Percentiles rank a stretch among this genome's conserved stretches.
Conservation (phyloP, 2,329 filamentous ascomycete genomes). For the Rosellinia necatrix region DNA sequence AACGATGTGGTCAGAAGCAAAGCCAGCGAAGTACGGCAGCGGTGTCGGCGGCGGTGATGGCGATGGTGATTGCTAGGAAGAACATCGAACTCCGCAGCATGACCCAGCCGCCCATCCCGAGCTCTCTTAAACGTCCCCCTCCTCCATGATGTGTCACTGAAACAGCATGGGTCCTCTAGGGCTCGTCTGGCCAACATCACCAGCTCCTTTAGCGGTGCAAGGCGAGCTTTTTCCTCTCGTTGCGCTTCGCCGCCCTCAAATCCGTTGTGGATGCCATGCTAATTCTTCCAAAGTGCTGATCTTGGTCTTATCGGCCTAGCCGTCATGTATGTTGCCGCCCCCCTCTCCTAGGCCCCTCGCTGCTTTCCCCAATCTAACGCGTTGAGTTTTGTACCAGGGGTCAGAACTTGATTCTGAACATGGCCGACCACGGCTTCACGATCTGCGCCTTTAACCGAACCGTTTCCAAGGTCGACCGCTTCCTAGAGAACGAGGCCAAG, state of each 20-base stretch:
- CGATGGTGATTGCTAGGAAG: conserved; percentile 4
- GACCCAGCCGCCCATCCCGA: conserved; percentile 30
- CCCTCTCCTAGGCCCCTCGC: conserved; percentile 1
- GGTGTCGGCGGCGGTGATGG: conserved; percentile 7
- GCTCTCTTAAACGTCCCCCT: conserved; percentile 29
- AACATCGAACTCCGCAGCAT: conserved; percentile 13
- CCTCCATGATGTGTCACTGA: conserved; percentile 41
- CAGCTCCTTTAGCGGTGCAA: conserved; percentile 63
- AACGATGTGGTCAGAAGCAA: not conserved
- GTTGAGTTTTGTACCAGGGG: conserved; percentile 50
- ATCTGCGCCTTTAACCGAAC: conserved; percentile 99
- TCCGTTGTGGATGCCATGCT: conserved; percentile 52
- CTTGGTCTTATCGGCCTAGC: conserved; percentile 91
- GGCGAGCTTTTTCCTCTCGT: conserved; percentile 44
- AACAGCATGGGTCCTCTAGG: conserved; percentile 53
- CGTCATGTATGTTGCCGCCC: conserved; percentile 70
- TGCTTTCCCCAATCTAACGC: conserved; percentile 23
- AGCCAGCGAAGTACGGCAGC: conserved; percentile 6
- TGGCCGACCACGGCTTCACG: conserved; percentile 91
- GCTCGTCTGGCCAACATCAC: conserved; percentile 76
- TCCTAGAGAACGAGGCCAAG: conserved; percentile 89
- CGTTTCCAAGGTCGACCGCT: conserved; percentile 95
- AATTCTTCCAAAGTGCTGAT: conserved; percentile 72
- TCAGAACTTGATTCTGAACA: conserved; percentile 89
- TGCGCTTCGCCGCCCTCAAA: conserved; percentile 29